Conservation (phyloP, 2,329 filamentous ascomycete genomes). For the Xylaria sp. region DNA sequence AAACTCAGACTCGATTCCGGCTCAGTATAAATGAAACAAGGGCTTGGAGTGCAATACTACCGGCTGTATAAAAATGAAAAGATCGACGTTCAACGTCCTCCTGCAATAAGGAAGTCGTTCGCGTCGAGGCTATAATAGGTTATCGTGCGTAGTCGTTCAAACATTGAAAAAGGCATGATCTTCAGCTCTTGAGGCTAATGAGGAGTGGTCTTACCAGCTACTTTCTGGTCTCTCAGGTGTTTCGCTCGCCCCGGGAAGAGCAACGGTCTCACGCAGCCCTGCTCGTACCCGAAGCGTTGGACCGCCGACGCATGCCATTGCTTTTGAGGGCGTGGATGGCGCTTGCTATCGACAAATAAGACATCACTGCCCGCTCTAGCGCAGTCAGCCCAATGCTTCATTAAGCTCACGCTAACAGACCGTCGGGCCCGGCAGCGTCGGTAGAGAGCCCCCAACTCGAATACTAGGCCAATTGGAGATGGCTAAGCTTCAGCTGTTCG, state of each 20-base stretch:
- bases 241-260: constrained; percentile 14
- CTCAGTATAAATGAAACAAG: constrained; percentile 30
- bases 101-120: constrained; percentile 12
- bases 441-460: constrained; percentile 21
- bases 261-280: constrained; percentile 10
- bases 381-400: constrained; percentile 24
- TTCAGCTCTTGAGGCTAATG: constrained; percentile 21
- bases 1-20: constrained; percentile 4
- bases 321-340: neutral
- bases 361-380: constrained; percentile 11
- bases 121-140: constrained; percentile 7
- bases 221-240: constrained; percentile 13
- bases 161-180: constrained; percentile 31
- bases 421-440: constrained; percentile 33
- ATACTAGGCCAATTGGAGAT: constrained; percentile 26
- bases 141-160: constrained; percentile 10
- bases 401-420: constrained; percentile 33
- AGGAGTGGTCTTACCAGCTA: constrained; percentile 22
- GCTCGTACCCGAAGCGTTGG: neutral
- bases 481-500: constrained; percentile 31
- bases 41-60: constrained; percentile 14
- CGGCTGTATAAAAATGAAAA: constrained; percentile 18
- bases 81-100: constrained; percentile 22
- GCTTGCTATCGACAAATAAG: constrained; percentile 16
- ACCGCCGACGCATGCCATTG: constrained; percentile 14